Conservation (phyloP, 2,329 filamentous ascomycete genomes). For the Emericellopsis cladophorae region DNA sequence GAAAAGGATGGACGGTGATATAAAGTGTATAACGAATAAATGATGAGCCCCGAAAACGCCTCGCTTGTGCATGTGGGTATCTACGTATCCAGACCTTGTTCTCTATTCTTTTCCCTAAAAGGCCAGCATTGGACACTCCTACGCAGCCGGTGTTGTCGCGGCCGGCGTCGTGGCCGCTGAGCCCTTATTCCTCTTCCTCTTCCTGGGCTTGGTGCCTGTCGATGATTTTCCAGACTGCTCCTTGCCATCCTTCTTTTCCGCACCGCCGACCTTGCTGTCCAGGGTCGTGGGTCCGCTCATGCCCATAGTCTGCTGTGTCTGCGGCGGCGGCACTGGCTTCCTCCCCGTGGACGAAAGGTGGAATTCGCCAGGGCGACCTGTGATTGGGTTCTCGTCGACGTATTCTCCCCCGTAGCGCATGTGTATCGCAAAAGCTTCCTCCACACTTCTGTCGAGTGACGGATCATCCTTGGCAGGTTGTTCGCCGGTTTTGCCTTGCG, state of each 20-base stretch:
- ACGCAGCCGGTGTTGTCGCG: conserved; percentile 7
- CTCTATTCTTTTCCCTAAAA: not conserved
- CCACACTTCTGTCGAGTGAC: conserved; percentile 33
- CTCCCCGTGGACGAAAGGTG: conserved; percentile 50
- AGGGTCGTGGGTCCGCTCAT: conserved; percentile 20
- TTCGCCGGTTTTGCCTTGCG: conserved; percentile 6
- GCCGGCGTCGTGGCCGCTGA: conserved; percentile 17
- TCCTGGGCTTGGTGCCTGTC: conserved; percentile 27
- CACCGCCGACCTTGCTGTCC: conserved; percentile 22
- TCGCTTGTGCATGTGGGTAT: not conserved
- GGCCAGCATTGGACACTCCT: not conserved
- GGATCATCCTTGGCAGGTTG: conserved; percentile 23
- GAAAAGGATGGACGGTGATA: conserved; percentile 58
- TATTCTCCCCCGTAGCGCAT: conserved; percentile 50
- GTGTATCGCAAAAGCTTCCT: conserved; percentile 45
- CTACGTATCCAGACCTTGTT: not conserved
- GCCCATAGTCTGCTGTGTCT: conserved; percentile 17
- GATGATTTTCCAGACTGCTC: conserved; percentile 30
- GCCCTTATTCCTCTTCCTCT: conserved; percentile 30
- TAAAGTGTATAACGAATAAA: not conserved
- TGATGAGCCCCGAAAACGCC: not conserved
- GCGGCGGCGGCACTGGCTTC: conserved; percentile 23
- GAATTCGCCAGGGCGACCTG: conserved; percentile 52
- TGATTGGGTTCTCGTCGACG: conserved; percentile 57
- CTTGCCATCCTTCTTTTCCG: conserved; percentile 33